A percentile compares a stretch with the other conserved stretches of the same genome.
These are phyloP conservation scores for Phyllachora maydis DNA, from an alignment of 2,329 filamentous ascomycete species.

Conservation along the genomic window DNA sequence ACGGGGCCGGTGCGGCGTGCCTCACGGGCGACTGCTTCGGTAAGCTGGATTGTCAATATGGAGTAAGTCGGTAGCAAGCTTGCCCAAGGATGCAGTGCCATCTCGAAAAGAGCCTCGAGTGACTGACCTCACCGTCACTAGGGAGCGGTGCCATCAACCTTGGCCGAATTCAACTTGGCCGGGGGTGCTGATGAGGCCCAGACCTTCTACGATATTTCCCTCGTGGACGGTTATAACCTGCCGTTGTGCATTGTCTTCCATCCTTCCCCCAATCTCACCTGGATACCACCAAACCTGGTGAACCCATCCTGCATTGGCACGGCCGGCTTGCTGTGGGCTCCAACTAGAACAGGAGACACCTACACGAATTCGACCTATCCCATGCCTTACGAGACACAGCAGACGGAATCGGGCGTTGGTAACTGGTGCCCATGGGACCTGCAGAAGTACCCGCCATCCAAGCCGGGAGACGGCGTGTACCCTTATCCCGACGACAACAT, in stretches of 20 bases:
- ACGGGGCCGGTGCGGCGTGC: conserved; percentile 37
- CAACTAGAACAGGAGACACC: conserved; percentile 24
- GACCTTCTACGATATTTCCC: conserved; percentile 67
- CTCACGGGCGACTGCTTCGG: conserved; percentile 59
- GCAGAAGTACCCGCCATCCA: conserved; percentile 44
- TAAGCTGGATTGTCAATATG: conserved; percentile 44
- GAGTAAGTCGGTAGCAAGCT: conserved; percentile 28
- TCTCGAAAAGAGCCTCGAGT: background rate
- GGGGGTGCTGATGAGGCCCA: conserved; percentile 38
- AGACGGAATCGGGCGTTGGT: conserved; percentile 33
- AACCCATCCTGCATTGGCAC: conserved; percentile 63
- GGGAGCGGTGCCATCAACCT: conserved; percentile 53
- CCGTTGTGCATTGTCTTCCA: conserved; percentile 43
- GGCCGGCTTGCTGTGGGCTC: conserved; percentile 34
- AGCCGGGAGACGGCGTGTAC: conserved; percentile 57
- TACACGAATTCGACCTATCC: conserved; percentile 46
- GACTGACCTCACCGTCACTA: conserved; percentile 14
- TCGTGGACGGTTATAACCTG: conserved; percentile 72
- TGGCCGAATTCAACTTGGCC: conserved; percentile 63
- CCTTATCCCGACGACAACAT: conserved; percentile 63
- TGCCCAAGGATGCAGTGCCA: background rate
- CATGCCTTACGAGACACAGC: conserved; percentile 41
- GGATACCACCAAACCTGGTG: conserved; percentile 56
- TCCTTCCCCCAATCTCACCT: conserved; percentile 36
- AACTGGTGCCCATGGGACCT: conserved; percentile 69